These are phyloP conservation scores for Fusarium sp. DNA, from an alignment of 2,329 filamentous ascomycete species.

Conservation along the genomic window DNA sequence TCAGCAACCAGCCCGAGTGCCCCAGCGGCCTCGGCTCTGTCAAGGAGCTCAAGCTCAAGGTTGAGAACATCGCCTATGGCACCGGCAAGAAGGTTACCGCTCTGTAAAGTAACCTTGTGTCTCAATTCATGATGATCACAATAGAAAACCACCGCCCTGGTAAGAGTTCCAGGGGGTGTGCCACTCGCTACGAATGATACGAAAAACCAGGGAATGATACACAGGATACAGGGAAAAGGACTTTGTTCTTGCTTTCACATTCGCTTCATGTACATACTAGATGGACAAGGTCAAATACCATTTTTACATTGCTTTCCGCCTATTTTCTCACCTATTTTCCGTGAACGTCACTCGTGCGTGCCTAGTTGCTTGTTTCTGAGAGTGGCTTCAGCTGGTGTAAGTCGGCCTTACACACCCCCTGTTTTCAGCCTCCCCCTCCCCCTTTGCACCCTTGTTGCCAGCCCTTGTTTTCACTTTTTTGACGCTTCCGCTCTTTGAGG, in stretches of 20 bases:
- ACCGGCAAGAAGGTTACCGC: constrained; percentile 59
- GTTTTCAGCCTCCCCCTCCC: constrained; percentile 20
- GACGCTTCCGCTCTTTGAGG: constrained; percentile 8
- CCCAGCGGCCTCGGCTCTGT: constrained; percentile 60
- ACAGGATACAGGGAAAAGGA: constrained; percentile 42
- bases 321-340: not conserved
- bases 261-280: constrained; percentile 43
- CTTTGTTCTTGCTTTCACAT: constrained; percentile 32
- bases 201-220: constrained; percentile 40
- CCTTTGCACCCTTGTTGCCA: constrained; percentile 10
- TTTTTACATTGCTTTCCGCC: constrained; percentile 3
- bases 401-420: constrained; percentile 14
- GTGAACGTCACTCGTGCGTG: constrained; percentile 8
- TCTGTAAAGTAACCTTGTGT: constrained; percentile 30
- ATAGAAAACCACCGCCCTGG: constrained; percentile 43
- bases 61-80: constrained; percentile 68
- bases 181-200: constrained; percentile 44
- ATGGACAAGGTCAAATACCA: constrained; percentile 30
- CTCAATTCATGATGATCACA: constrained; percentile 43
- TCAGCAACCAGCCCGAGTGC: constrained; percentile 68
- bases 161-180: constrained; percentile 28
- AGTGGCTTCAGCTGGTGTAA: constrained; percentile 8
- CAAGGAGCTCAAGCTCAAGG: constrained; percentile 52
- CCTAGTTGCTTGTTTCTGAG: not conserved
- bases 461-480: constrained; percentile 16